Conservation (phyloP, 2,329 filamentous ascomycete genomes). For the Alternaria sp. region DNA sequence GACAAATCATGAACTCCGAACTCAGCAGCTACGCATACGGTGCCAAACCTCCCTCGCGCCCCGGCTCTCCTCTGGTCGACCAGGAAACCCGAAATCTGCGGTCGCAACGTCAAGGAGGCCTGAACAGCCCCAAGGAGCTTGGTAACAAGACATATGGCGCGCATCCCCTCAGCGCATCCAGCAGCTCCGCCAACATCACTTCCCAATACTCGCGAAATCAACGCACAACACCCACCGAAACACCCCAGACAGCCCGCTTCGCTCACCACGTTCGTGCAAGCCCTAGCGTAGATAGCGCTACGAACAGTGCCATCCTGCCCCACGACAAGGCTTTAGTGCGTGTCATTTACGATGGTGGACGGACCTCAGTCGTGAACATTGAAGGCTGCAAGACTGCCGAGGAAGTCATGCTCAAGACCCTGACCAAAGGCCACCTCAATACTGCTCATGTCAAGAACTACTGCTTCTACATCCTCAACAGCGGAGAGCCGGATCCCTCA, state of each 20-base stretch:
- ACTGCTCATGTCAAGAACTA: conserved; percentile 94
- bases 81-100: conserved; percentile 61
- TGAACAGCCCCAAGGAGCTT: conserved; percentile 64
- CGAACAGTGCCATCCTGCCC: conserved; percentile 79
- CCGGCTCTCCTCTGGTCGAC: conserved; percentile 74
- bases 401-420: conserved; percentile 87
- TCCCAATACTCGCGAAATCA: conserved; percentile 55
- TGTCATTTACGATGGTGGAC: conserved; percentile 89
- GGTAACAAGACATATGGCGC: conserved; percentile 64
- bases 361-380: conserved; percentile 93
- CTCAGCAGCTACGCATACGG: conserved; percentile 56
- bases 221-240: conserved; percentile 67
- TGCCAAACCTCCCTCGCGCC: conserved; percentile 69
- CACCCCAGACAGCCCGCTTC: conserved; percentile 68
- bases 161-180: conserved; percentile 63
- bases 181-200: conserved; percentile 57
- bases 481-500: conserved; percentile 80
- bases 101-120: conserved; percentile 66
- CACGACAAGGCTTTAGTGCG: conserved; percentile 88
- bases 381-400: conserved; percentile 90
- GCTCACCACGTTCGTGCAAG: conserved; percentile 78
- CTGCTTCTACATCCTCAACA: conserved; percentile 93
- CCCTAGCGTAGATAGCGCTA: conserved; percentile 82
- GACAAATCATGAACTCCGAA: conserved; percentile 56
- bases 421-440: conserved; percentile 86